phyloP scores from a whole-genome alignment of 208 protist species.

The Trypanosoma platydactyli region DNA sequence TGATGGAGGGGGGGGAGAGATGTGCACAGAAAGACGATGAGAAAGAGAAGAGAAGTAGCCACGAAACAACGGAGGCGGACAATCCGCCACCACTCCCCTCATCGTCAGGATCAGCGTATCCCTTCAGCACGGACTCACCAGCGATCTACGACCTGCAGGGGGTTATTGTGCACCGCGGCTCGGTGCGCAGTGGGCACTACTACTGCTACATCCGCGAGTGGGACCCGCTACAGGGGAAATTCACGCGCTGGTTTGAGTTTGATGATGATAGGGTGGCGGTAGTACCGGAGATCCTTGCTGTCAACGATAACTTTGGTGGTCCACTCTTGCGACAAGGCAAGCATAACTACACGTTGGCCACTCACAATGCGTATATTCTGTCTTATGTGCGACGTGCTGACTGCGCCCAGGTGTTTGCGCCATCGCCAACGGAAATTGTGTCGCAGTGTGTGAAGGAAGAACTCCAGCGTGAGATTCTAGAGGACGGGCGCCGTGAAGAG shows the following conservation, averaged over 20 bases:
- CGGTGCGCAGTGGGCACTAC: conserved; percentile 89
- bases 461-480: conserved; percentile 47
- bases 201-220: conserved; percentile 88
- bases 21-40: background rate
- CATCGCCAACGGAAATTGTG: conserved; percentile 61
- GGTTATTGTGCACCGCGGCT: conserved; percentile 89
- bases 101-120: conserved; percentile 15
- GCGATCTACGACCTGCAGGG: conserved; percentile 86
- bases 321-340: conserved; percentile 11
- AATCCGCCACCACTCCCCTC: background rate
- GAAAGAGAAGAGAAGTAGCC: background rate
- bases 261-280: conserved; percentile 75
- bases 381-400: conserved; percentile 81
- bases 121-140: conserved; percentile 50
- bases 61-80: background rate
- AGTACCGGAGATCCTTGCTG: conserved; percentile 58
- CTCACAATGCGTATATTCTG: conserved; percentile 77
- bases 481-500: conserved; percentile 46
- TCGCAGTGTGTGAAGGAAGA: conserved; percentile 57
- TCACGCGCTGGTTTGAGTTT: conserved; percentile 83
- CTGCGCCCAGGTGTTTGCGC: conserved; percentile 53
- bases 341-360: conserved; percentile 11
- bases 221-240: conserved; percentile 48
- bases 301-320: conserved; percentile 74
- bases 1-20: background rate